Evolutionary conservation across 495 filamentous ascomycete species (phyloP).

Genomic region (Rhizodiscina lignyota): DNA sequence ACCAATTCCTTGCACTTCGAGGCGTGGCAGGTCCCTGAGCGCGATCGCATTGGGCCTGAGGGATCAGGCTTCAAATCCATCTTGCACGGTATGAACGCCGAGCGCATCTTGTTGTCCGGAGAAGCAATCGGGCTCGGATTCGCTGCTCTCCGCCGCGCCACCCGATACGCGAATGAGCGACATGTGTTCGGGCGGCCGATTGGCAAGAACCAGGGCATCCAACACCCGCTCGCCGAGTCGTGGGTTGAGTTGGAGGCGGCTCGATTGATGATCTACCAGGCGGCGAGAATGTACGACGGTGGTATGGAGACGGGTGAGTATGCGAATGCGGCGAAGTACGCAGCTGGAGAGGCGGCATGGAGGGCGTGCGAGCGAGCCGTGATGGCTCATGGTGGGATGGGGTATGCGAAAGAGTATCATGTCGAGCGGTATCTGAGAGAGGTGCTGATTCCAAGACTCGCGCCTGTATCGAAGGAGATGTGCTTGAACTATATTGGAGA

Average conservation of each 20-base stretch:
- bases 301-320: conserved; percentile 15
- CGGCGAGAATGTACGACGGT: conserved; percentile 17
- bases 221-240: conserved; percentile 14
- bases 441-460: conserved; percentile 14
- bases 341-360: conserved; percentile 15
- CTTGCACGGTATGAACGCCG: conserved; percentile 20
- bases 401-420: conserved; percentile 18
- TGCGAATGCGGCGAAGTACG: conserved; percentile 16
- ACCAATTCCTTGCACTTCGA: conserved; percentile 17
- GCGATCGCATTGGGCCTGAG: conserved; percentile 14
- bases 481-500: background rate
- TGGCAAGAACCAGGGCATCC: conserved; percentile 15
- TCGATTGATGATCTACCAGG: conserved; percentile 15
- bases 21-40: conserved; percentile 11
- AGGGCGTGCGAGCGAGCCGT: conserved; percentile 15
- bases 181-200: conserved; percentile 16
- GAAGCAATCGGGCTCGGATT: conserved; percentile 16
- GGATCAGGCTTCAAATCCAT: conserved; percentile 17
- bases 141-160: conserved; percentile 14
- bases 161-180: conserved; percentile 13
- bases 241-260: conserved; percentile 15
- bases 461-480: conserved; percentile 18
- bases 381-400: conserved; percentile 15
- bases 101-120: conserved; percentile 13
- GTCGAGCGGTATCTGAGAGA: conserved; percentile 18